These are phyloP conservation scores for Apophysomyces trapeziformis DNA, from an alignment of 371 early-diverging fungal species.

Conservation along the genomic window DNA sequence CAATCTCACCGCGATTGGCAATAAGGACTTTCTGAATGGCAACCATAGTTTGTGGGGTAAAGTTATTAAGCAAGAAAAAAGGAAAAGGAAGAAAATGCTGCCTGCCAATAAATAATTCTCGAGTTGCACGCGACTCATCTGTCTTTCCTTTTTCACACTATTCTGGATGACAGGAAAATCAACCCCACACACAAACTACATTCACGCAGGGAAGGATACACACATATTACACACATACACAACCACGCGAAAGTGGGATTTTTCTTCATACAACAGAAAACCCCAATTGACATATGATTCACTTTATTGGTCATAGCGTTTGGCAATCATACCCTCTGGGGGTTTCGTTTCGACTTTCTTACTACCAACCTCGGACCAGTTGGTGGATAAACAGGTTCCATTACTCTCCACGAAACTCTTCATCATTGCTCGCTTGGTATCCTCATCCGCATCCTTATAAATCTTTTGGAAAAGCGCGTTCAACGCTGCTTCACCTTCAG, in stretches of 20 bases:
- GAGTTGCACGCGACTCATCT: background rate
- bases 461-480: constrained; percentile 92
- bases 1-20: constrained; percentile 97
- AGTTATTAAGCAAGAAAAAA: background rate
- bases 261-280: background rate
- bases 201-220: no score
- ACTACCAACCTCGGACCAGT: constrained; percentile 94
- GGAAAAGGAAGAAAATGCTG: background rate
- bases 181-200: background rate
- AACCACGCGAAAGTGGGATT: background rate
- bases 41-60: constrained; percentile 17
- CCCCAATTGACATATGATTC: background rate
- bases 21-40: constrained; percentile 90
- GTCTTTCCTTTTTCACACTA: background rate
- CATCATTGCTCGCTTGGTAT: constrained; percentile 96
- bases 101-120: background rate
- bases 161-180: background rate
- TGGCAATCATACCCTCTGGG: constrained; percentile 92
- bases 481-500: constrained; percentile 86
- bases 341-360: constrained; percentile 84
- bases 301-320: constrained; percentile 22
- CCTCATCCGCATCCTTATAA: constrained; percentile 90
- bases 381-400: constrained; percentile 95
- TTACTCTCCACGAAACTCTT: constrained; percentile 96
- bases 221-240: background rate